phyloP scores from a whole-genome alignment of 306 rosid genomes.

The Glycyrrhiza uralensis region DNA sequence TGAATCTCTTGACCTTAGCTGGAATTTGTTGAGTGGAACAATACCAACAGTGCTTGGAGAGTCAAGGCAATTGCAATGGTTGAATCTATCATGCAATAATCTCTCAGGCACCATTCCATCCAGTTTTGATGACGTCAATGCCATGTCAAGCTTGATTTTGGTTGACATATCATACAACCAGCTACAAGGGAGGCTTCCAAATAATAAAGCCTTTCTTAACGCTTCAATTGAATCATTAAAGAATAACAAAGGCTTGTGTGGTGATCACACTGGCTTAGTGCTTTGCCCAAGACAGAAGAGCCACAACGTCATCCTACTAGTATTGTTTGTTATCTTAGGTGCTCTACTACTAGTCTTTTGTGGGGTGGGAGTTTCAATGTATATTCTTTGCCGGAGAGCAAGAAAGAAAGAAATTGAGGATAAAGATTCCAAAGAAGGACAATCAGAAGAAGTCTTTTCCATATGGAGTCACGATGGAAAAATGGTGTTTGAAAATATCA shows the following conservation, averaged over 20 bases:
- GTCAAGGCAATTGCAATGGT: not conserved
- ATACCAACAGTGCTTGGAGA: slow-evolving; percentile 35
- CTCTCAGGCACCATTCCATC: slow-evolving; percentile 38
- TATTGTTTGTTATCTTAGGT: not conserved
- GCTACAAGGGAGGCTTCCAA: slow-evolving; percentile 18
- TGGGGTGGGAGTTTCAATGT: not conserved
- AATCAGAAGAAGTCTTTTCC: not conserved
- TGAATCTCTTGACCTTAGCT: slow-evolving; percentile 39
- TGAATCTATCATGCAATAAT: slow-evolving; percentile 42
- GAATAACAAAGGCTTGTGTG: slow-evolving; percentile 27
- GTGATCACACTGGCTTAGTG: not conserved
- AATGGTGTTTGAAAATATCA: slow-evolving; percentile 12
- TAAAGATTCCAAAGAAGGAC: not conserved
- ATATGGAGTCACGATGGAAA: slow-evolving; percentile 17
- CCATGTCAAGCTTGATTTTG: too few species aligned
- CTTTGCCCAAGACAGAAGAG: not conserved
- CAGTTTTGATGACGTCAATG: slow-evolving; percentile 3
- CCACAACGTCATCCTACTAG: not conserved
- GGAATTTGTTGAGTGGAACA: slow-evolving; percentile 17
- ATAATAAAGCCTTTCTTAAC: not conserved
- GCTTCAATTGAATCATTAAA: slow-evolving; percentile 14
- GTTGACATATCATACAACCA: slow-evolving; percentile 32
- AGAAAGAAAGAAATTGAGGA: not conserved
- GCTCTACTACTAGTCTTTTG: not conserved
- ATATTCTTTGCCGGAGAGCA: not conserved